phyloP scores from a whole-genome alignment of 2,329 filamentous ascomycete species.

The Epichloe uncinata region DNA sequence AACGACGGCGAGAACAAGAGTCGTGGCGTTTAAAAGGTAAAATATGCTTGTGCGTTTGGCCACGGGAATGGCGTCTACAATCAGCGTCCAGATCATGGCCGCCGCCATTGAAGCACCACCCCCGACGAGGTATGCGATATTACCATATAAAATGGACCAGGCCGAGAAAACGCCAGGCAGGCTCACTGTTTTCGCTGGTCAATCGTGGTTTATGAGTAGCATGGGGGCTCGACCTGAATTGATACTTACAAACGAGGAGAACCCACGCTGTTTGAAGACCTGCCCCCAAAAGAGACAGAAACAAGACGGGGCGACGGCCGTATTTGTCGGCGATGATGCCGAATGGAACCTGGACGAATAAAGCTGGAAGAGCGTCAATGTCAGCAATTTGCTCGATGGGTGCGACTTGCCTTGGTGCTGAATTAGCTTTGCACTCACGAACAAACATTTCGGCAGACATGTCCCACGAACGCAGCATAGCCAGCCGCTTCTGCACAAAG shows the following conservation, averaged over 20 bases:
- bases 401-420: not conserved
- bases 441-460: conserved; percentile 32
- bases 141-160: conserved; percentile 24
- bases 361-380: conserved; percentile 13
- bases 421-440: conserved; percentile 17
- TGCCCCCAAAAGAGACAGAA: conserved; percentile 21
- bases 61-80: conserved; percentile 29
- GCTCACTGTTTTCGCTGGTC: no score
- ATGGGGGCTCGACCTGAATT: not conserved
- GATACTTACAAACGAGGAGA: conserved; percentile 18
- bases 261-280: conserved; percentile 16
- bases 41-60: conserved; percentile 26
- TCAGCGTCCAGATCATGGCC: conserved; percentile 32
- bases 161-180: conserved; percentile 17
- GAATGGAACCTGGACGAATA: conserved; percentile 31
- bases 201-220: conserved; percentile 1
- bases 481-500: conserved; percentile 39
- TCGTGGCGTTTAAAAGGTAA: conserved; percentile 25
- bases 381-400: not conserved
- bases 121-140: conserved; percentile 25
- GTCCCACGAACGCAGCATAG: conserved; percentile 36
- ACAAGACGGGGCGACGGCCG: conserved; percentile 28
- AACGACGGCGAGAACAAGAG: conserved; percentile 24
- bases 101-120: conserved; percentile 24
- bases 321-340: conserved; percentile 34